Conservation (phyloP, 192 early-diverging fungal genomes). For the Coemansia sp. region DNA sequence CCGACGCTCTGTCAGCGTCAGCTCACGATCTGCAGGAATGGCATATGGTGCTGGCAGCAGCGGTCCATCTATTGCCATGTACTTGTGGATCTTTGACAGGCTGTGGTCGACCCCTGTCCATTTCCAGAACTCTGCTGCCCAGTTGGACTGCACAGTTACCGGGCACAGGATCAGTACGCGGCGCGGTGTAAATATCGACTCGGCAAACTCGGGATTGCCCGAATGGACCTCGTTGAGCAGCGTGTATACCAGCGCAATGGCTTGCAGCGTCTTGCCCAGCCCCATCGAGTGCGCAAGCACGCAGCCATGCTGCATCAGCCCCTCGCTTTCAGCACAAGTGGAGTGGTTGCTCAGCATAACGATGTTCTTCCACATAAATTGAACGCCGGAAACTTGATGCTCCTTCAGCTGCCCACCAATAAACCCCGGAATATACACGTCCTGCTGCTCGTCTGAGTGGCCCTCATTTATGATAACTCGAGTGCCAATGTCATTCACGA, state of each 20-base stretch:
- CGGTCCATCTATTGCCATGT: slow-evolving; percentile 13
- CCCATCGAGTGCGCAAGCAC: slow-evolving; percentile 86
- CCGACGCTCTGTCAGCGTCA: background rate
- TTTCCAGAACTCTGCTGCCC: slow-evolving; percentile 66
- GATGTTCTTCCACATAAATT: slow-evolving; percentile 77
- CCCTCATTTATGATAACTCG: slow-evolving; percentile 63
- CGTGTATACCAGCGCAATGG: slow-evolving; percentile 69
- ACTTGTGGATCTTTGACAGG: slow-evolving; percentile 1
- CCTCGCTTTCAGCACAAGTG: background rate
- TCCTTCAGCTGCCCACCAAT: slow-evolving; percentile 59
- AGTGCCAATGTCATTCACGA: background rate
- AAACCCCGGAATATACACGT: slow-evolving; percentile 52
- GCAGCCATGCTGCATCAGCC: slow-evolving; percentile 57
- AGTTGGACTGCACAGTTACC: slow-evolving; percentile 67
- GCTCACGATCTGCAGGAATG: background rate
- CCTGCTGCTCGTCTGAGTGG: slow-evolving; percentile 10
- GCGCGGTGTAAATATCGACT: slow-evolving; percentile 53
- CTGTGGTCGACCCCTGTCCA: slow-evolving; percentile 56
- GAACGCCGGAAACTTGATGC: slow-evolving; percentile 75
- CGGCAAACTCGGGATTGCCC: slow-evolving; percentile 53
- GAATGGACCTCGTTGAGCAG: slow-evolving; percentile 59
- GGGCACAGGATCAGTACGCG: slow-evolving; percentile 75
- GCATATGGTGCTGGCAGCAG: slow-evolving; percentile 11
- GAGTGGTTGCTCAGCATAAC: slow-evolving; percentile 60
- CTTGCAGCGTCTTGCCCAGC: slow-evolving; percentile 80